These are phyloP conservation scores for Curvularia verruculosa DNA, from an alignment of 2,329 filamentous ascomycete genomes.

Conservation along the genomic window DNA sequence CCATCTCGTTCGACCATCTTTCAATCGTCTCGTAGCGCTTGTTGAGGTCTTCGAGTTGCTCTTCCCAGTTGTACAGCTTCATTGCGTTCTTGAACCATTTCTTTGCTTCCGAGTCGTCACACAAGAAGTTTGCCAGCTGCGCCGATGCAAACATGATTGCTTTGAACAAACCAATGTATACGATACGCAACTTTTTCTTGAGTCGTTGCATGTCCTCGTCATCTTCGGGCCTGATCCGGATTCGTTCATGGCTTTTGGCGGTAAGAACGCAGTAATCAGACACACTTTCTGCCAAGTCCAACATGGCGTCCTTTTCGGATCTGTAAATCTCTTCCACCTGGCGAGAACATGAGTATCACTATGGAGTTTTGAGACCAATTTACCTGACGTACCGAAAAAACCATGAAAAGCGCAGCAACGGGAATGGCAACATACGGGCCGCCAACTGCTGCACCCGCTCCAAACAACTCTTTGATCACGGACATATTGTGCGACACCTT, in stretches of 20 bases:
- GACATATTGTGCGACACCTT: slow-evolving; percentile 20
- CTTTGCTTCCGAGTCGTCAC: slow-evolving; percentile 11
- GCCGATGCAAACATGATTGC: slow-evolving; percentile 18
- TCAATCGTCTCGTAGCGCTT: slow-evolving; percentile 11
- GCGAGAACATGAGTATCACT: not conserved
- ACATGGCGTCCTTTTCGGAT: slow-evolving; percentile 20
- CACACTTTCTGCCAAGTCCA: slow-evolving; percentile 21
- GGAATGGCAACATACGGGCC: slow-evolving; percentile 28
- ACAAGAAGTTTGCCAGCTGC: slow-evolving; percentile 22
- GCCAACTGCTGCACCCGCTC: slow-evolving; percentile 20
- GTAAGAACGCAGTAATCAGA: slow-evolving; percentile 21
- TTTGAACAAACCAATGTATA: slow-evolving; percentile 23
- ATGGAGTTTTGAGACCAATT: not conserved
- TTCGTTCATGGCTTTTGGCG: slow-evolving; percentile 17
- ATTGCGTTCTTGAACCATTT: slow-evolving; percentile 21
- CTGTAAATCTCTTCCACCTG: slow-evolving; percentile 24
- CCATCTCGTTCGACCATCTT: slow-evolving; percentile 15
- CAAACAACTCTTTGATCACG: slow-evolving; percentile 21
- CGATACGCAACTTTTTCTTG: slow-evolving; percentile 18
- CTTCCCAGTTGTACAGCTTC: slow-evolving; percentile 28
- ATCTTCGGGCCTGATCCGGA: slow-evolving; percentile 11
- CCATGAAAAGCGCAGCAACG: slow-evolving; percentile 24
- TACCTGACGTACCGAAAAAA: slow-evolving; percentile 21
- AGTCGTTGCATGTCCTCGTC: slow-evolving; percentile 19
- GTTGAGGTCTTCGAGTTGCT: slow-evolving; percentile 19